Evolutionary conservation across 225 moss, liverwort and hornwort species (phyloP).

Genomic region (Sphagnum tenellum): DNA sequence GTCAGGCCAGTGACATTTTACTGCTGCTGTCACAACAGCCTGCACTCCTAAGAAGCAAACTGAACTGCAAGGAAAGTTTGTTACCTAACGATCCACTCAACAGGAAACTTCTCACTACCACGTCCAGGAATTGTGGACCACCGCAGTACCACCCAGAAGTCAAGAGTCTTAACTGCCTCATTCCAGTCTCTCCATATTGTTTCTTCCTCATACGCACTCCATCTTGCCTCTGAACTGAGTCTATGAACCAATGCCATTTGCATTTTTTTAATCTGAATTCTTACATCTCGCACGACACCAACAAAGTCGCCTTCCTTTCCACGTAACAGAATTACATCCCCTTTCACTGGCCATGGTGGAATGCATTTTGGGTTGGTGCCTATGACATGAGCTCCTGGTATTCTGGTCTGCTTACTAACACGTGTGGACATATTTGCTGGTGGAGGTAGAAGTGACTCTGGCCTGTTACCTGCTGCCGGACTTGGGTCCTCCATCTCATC

Average conservation of each 20-base stretch:
- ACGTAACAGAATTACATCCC: conserved; percentile 38
- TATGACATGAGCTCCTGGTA: conserved; percentile 9
- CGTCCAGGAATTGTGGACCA: conserved; percentile 36
- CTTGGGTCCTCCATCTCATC: conserved; percentile 21
- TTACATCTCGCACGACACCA: conserved; percentile 39
- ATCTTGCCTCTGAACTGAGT: conserved; percentile 32
- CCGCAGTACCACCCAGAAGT: conserved; percentile 39
- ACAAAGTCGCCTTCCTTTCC: conserved; percentile 32
- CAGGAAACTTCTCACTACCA: conserved; percentile 29
- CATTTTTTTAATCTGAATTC: conserved; percentile 44
- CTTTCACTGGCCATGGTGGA: conserved; percentile 51
- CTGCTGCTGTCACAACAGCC: too few species aligned
- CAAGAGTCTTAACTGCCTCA: conserved; percentile 38
- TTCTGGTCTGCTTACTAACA: conserved; percentile 4
- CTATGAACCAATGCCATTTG: conserved; percentile 31
- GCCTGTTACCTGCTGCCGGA: conserved; percentile 7
- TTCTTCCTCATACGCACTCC: conserved; percentile 50
- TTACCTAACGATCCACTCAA: conserved; percentile 49
- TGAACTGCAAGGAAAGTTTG: neutral
- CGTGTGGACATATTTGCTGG: conserved; percentile 16
- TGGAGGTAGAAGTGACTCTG: conserved; percentile 13
- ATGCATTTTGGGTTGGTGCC: conserved; percentile 31
- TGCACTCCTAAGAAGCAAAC: too few species aligned
- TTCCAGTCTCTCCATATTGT: conserved; percentile 36
- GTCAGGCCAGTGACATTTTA: too few species aligned